Evolutionary conservation across 768 basidiomycete species (phyloP).

Genomic region (Paxillus rubicundulus): DNA sequence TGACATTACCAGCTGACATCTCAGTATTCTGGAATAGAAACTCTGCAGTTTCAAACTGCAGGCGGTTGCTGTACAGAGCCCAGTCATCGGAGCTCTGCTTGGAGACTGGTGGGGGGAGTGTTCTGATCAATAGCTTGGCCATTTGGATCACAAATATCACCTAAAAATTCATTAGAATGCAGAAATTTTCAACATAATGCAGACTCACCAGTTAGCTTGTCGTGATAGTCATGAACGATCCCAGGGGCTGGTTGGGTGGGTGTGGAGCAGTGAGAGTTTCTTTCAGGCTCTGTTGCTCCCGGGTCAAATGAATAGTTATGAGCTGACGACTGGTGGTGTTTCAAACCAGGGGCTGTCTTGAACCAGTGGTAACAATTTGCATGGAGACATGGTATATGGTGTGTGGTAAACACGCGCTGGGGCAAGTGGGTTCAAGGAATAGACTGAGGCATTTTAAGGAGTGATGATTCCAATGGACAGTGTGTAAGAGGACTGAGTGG

Average conservation of each 20-base stretch:
- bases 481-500: no score
- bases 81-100: conserved; percentile 1
- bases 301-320: conserved; percentile 1
- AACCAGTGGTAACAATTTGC: conserved; percentile 3
- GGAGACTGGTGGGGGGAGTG: neutral
- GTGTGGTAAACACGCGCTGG: neutral
- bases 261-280: neutral
- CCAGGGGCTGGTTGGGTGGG: neutral
- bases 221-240: neutral
- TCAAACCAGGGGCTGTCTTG: neutral
- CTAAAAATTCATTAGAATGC: neutral
- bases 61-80: neutral
- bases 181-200: neutral
- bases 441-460: no score
- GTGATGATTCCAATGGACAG: no score
- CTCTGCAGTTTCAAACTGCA: neutral
- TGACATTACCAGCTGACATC: no score
- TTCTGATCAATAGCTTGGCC: neutral
- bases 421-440: neutral
- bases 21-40: neutral
- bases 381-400: neutral
- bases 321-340: neutral
- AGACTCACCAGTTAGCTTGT: neutral
- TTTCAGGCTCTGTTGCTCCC: neutral
- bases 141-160: neutral